Percentiles rank a stretch among this genome's conserved stretches.
Evolutionary conservation across 2,329 filamentous ascomycete species (phyloP).

Genomic region (Aureobasidium sp.): DNA sequence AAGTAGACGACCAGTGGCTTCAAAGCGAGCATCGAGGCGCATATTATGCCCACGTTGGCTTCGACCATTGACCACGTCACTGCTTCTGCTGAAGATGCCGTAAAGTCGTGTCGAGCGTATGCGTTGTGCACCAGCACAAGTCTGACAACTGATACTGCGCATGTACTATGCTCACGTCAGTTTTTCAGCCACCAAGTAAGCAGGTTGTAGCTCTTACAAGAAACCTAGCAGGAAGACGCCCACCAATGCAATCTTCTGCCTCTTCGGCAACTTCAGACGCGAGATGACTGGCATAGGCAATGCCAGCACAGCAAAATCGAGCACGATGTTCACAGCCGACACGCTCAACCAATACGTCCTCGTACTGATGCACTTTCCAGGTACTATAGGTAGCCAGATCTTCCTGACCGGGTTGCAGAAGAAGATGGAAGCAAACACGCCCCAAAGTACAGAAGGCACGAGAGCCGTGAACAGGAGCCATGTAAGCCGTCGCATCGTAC

Average conservation of each 20-base stretch:
- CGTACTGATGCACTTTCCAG: conserved; percentile 30
- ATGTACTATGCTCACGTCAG: not conserved
- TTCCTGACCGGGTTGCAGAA: conserved; percentile 33
- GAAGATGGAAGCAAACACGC: conserved; percentile 30
- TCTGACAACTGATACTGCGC: conserved; percentile 7
- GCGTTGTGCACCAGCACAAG: conserved; percentile 6
- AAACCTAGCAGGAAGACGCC: conserved; percentile 28
- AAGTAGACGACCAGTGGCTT: conserved; percentile 31
- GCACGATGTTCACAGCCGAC: conserved; percentile 27
- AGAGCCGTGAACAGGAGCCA: conserved; percentile 31
- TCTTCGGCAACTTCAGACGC: conserved; percentile 23
- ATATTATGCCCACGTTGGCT: conserved; percentile 36
- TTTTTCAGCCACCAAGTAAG: not conserved
- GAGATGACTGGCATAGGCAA: conserved; percentile 27
- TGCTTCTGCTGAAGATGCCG: conserved; percentile 29
- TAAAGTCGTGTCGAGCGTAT: not conserved
- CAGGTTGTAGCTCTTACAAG: conserved; percentile 23
- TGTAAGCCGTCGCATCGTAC: conserved; percentile 31
- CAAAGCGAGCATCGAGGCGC: conserved; percentile 36
- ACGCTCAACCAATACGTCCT: conserved; percentile 36
- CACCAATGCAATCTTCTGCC: conserved; percentile 26
- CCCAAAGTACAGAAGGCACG: conserved; percentile 22
- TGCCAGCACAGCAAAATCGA: conserved; percentile 26
- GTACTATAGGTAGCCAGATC: conserved; percentile 30
- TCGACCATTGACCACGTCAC: conserved; percentile 35